These are phyloP conservation scores for Emmonsia crescens DNA, from an alignment of 2,329 filamentous ascomycete genomes.

Conservation along the genomic window DNA sequence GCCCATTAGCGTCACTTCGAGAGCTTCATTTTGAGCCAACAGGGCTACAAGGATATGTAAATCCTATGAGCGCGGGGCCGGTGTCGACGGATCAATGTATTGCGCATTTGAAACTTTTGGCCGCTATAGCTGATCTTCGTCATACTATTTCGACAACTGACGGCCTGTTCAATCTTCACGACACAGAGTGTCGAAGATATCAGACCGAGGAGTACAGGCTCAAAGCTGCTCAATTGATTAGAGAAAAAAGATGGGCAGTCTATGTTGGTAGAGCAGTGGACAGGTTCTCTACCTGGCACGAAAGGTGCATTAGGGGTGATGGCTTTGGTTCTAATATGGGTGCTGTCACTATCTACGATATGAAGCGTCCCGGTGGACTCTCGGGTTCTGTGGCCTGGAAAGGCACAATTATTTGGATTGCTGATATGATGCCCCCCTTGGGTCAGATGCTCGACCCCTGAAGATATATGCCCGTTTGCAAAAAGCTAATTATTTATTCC, in stretches of 20 bases:
- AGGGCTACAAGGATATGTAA: not conserved
- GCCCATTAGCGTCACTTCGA: not conserved
- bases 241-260: slow-evolving; percentile 64
- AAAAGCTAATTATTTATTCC: slow-evolving; percentile 7
- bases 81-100: slow-evolving; percentile 48
- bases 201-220: slow-evolving; percentile 28
- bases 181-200: slow-evolving; percentile 31
- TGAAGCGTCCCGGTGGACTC: slow-evolving; percentile 23
- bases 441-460: slow-evolving; percentile 33
- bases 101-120: slow-evolving; percentile 63
- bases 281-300: slow-evolving; percentile 59
- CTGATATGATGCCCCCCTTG: slow-evolving; percentile 45
- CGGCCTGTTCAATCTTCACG: slow-evolving; percentile 54
- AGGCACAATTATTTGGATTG: slow-evolving; percentile 27
- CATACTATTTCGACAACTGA: slow-evolving; percentile 56
- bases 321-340: slow-evolving; percentile 7
- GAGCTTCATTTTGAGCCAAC: slow-evolving; percentile 3
- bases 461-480: slow-evolving; percentile 1
- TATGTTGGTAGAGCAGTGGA: slow-evolving; percentile 58
- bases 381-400: slow-evolving; percentile 16
- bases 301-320: slow-evolving; percentile 18
- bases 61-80: slow-evolving; percentile 1
- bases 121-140: slow-evolving; percentile 55
- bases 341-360: slow-evolving; percentile 12
- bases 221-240: slow-evolving; percentile 42